Evolutionary conservation across 2,329 filamentous ascomycete species (phyloP), one percentile per base, ranked within the genome.

Genomic region (Xylaria polymorpha): DNA sequence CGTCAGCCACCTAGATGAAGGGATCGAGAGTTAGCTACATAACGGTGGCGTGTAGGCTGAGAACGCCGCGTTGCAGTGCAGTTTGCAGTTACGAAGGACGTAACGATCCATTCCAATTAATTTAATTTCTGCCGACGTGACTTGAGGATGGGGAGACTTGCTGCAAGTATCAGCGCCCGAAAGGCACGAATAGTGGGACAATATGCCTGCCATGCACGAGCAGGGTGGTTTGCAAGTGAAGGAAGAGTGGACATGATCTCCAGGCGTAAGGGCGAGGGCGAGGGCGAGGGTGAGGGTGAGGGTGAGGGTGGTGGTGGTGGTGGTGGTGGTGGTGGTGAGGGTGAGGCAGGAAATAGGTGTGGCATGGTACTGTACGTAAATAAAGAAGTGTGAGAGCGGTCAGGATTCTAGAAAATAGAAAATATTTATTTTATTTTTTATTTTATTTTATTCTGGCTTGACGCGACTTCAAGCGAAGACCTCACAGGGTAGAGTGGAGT

Each of bases 41-140:
- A 46, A 58, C 41, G 64, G 48, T 57, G 44, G 37, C 44, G 59
- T 48, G 50, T 20, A 48, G 61, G 63, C 60, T 59, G 50, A 59
- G 32, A 59, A 64, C 55, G 46, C 53, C 56, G 53, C 66, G 69
- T 69, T 67, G 37, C 44, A 68, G 37, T 57, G 63, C 69, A 66
- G 64, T 66, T 67, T 46, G 56, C 39, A 59, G 55, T 43, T 53
- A 67, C 67, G 61, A 61, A 51, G 61, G 61, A 76, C 53, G 75
- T 75, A 77, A 76, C 75, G 66, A 76, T 77, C 74, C 75, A 75
- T 76, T 66, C 56, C 70, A 71, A 73, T 76, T 77, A 77, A 77
- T 77, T 53, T 75, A 76, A 66, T 67, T 68, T 60, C 56, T 46
- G 35, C 39, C 64, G 29, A 63, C 59, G 32, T 61, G 46, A 67